Conservation (phyloP, 2,329 filamentous ascomycete genomes). For the Cladophialophora bantiana region DNA sequence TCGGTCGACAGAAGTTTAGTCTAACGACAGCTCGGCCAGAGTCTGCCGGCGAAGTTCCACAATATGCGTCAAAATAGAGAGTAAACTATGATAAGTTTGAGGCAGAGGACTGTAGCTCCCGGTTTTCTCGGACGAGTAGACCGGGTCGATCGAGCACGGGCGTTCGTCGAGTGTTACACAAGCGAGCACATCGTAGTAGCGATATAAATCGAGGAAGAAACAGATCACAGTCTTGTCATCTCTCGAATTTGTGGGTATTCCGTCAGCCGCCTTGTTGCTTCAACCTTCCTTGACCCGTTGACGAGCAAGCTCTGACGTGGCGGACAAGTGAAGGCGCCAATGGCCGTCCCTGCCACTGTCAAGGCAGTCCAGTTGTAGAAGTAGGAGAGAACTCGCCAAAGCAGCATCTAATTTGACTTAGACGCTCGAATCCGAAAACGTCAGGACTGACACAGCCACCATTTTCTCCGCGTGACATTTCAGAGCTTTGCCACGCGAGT, state of each 20-base stretch:
- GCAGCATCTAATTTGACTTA: background rate
- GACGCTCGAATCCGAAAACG: background rate
- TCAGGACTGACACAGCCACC: background rate
- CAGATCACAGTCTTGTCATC: background rate
- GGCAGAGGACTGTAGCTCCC: background rate
- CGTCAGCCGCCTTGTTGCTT: background rate
- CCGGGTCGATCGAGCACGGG: background rate
- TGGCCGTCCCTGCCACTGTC: background rate
- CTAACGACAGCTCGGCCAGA: background rate
- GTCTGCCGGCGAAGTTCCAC: background rate
- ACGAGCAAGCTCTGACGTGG: background rate
- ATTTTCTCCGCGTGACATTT: background rate
- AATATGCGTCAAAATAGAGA: background rate
- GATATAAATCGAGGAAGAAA: background rate
- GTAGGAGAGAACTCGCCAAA: background rate
- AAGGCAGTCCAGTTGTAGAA: background rate
- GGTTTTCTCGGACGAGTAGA: background rate
- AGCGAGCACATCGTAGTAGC: constrained; percentile 1
- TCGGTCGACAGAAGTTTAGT: background rate
- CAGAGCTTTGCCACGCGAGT: background rate
- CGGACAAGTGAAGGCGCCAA: background rate
- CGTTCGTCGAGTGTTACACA: background rate
- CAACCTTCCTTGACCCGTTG: background rate
- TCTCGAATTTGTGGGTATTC: background rate
- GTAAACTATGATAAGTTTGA: background rate